Percentiles rank a stretch among this genome's conserved stretches.
These are phyloP conservation scores for Biscogniauxia marginata DNA, from an alignment of 2,329 filamentous ascomycete species.

Conservation along the genomic window DNA sequence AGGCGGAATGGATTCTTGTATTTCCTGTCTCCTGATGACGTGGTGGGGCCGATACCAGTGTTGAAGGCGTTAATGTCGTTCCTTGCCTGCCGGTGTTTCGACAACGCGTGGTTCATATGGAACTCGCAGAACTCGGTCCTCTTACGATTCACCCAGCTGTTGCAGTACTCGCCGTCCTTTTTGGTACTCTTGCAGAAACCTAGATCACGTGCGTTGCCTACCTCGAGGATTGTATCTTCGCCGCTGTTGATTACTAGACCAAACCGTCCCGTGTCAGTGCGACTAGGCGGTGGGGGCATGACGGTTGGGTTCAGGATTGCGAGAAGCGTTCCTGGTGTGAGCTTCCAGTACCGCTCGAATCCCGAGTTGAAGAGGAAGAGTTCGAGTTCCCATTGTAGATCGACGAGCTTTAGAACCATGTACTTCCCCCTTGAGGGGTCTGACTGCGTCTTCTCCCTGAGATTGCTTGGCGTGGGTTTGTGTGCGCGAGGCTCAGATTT, in stretches of 20 bases:
- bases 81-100: conserved; percentile 52
- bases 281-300: conserved; percentile 78
- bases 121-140: conserved; percentile 92
- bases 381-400: conserved; percentile 87
- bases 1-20: conserved; percentile 32
- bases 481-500: conserved; percentile 78
- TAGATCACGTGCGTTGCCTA: conserved; percentile 80
- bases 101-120: conserved; percentile 79
- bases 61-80: conserved; percentile 35
- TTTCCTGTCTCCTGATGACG: conserved; percentile 12
- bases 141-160: conserved; percentile 80
- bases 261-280: conserved; percentile 78
- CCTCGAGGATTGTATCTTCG: conserved; percentile 84
- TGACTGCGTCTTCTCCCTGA: conserved; percentile 48
- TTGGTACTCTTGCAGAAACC: conserved; percentile 84
- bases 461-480: conserved; percentile 44
- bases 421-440: conserved; percentile 72
- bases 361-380: conserved; percentile 89
- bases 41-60: conserved; percentile 46
- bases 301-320: conserved; percentile 90
- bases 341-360: conserved; percentile 90
- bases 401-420: conserved; percentile 86
- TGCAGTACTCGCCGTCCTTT: conserved; percentile 80
- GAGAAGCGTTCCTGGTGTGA: conserved; percentile 86
- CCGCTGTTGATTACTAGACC: conserved; percentile 81